These are phyloP conservation scores for Claviceps capensis DNA, from an alignment of 2,329 filamentous ascomycete genomes.

Conservation along the genomic window DNA sequence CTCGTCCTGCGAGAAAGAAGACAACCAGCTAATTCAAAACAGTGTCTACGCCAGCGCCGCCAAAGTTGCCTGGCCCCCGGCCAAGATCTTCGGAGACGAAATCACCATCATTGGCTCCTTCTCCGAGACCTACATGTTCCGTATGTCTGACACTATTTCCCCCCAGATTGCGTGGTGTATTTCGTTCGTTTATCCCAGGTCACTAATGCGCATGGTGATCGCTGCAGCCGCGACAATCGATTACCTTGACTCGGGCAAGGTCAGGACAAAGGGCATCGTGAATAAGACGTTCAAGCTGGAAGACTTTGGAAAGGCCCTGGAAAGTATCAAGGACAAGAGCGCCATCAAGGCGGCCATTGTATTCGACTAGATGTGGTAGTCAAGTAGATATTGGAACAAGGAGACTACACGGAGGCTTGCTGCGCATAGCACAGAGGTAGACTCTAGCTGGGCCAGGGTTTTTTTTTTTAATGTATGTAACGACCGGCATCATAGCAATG, in stretches of 20 bases:
- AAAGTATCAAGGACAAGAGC: conserved; percentile 57
- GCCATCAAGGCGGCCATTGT: conserved; percentile 64
- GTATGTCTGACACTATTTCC: conserved; percentile 18
- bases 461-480: too few species aligned
- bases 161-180: too few species aligned
- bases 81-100: conserved; percentile 55
- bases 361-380: conserved; percentile 36
- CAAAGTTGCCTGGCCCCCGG: conserved; percentile 54
- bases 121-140: conserved; percentile 62
- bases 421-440: too few species aligned
- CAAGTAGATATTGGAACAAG: too few species aligned
- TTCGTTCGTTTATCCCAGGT: neutral
- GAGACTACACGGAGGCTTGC: too few species aligned
- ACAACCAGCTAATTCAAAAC: conserved; percentile 2
- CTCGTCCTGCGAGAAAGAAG: neutral
- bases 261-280: conserved; percentile 54
- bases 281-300: conserved; percentile 64
- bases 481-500: too few species aligned
- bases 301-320: conserved; percentile 55
- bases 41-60: conserved; percentile 51
- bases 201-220: neutral
- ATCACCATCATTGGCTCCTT: conserved; percentile 63
- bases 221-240: conserved; percentile 28
- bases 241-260: conserved; percentile 44
- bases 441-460: too few species aligned